Evolutionary conservation across 306 rosid genomes (phyloP).

Genomic region (Gillenia trifoliata): DNA sequence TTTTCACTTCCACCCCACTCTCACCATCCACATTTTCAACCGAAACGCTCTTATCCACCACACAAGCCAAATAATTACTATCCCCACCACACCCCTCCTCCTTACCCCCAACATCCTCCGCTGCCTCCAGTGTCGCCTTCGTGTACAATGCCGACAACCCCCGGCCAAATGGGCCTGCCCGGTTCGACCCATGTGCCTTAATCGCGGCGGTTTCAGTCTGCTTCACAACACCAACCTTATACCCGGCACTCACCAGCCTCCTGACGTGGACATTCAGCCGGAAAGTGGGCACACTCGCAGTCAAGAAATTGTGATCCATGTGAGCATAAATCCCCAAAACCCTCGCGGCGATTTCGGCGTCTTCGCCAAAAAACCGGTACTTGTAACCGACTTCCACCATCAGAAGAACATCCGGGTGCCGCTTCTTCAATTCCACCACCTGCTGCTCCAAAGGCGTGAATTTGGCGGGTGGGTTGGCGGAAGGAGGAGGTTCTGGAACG

Average conservation of each 20-base stretch:
- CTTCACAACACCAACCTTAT: constrained; percentile 85
- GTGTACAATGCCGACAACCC: constrained; percentile 86
- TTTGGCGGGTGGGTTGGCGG: constrained; percentile 25
- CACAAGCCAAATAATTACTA: constrained; percentile 72
- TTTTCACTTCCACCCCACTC: constrained; percentile 47
- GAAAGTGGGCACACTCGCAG: constrained; percentile 84
- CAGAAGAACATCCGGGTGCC: constrained; percentile 77
- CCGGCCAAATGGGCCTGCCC: constrained; percentile 68
- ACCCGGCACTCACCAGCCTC: constrained; percentile 84
- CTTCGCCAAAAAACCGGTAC: constrained; percentile 73
- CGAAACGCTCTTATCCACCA: constrained; percentile 58
- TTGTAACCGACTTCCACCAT: constrained; percentile 94
- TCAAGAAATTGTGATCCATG: constrained; percentile 70
- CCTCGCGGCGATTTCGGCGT: constrained; percentile 76
- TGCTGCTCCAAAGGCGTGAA: constrained; percentile 78
- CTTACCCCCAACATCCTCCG: constrained; percentile 59
- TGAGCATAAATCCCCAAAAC: constrained; percentile 75
- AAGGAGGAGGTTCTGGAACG: constrained; percentile 11
- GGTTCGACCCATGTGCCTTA: constrained; percentile 75
- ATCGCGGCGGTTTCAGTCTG: constrained; percentile 96
- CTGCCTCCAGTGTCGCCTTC: constrained; percentile 83
- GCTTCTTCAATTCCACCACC: constrained; percentile 59
- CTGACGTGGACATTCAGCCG: constrained; percentile 81
- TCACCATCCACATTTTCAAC: constrained; percentile 38
- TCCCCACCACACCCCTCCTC: constrained; percentile 67